Percentiles rank a stretch among this genome's conserved stretches.
These are phyloP conservation scores for Hypoxylon sp. DNA, from an alignment of 2,329 filamentous ascomycete genomes.

Conservation along the genomic window DNA sequence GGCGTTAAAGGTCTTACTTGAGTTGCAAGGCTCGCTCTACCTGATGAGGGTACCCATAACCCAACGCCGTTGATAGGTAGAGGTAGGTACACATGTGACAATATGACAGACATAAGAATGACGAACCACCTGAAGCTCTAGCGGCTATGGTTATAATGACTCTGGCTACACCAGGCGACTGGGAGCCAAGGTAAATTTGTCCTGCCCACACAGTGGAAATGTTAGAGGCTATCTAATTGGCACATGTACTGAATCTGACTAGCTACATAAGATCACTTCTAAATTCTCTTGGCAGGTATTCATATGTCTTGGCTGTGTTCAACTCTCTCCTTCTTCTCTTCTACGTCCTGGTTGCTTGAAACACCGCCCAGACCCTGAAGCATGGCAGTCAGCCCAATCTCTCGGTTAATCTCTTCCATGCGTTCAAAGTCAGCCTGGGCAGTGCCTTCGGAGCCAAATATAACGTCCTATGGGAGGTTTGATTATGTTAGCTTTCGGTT, in stretches of 20 bases:
- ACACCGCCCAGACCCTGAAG: constrained; percentile 51
- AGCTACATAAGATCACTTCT: not conserved
- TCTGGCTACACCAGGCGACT: not conserved
- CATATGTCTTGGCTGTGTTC: constrained; percentile 34
- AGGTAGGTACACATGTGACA: no score
- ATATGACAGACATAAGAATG: no score
- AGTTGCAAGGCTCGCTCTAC: not conserved
- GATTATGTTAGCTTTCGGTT: not conserved
- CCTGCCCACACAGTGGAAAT: not conserved
- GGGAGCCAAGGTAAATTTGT: not conserved
- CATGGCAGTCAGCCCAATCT: constrained; percentile 73
- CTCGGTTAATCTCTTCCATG: constrained; percentile 80
- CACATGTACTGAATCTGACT: not conserved
- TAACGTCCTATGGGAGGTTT: constrained; percentile 65
- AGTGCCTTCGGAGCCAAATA: constrained; percentile 77
- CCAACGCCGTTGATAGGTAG: not conserved
- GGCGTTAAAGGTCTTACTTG: not conserved
- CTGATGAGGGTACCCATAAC: not conserved
- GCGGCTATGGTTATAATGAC: not conserved
- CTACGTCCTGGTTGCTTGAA: constrained; percentile 44
- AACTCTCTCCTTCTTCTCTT: constrained; percentile 46
- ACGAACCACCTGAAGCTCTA: not conserved
- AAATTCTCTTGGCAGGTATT: not conserved
- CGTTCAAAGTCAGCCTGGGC: constrained; percentile 77
- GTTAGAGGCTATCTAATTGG: not conserved